phyloP scores from a whole-genome alignment of 352 stramenopile species.

The Globisporangium barbulae region DNA sequence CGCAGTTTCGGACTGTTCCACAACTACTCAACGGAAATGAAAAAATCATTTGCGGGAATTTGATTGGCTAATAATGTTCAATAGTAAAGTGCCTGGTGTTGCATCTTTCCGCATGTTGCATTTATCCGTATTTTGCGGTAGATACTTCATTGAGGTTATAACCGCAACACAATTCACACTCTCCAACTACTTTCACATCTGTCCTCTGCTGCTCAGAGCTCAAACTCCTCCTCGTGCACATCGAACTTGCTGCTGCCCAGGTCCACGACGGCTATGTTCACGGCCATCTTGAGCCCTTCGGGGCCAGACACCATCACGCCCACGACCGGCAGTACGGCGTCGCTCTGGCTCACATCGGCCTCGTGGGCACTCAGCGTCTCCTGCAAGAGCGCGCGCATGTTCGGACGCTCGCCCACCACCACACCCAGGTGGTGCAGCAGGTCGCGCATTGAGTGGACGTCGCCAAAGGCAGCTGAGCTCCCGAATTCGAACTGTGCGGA shows the following conservation, averaged over 20 bases:
- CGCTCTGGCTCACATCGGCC: slow-evolving; percentile 4
- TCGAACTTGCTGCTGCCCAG: slow-evolving; percentile 40
- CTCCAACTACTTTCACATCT: too few species aligned
- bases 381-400: slow-evolving; percentile 32
- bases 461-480: slow-evolving; percentile 22
- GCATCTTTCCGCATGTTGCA: too few species aligned
- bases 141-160: too few species aligned
- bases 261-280: slow-evolving; percentile 31
- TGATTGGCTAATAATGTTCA: too few species aligned
- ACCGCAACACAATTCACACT: too few species aligned
- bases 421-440: slow-evolving; percentile 32
- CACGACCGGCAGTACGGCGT: slow-evolving; percentile 21
- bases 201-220: slow-evolving; percentile 31
- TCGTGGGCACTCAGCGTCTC: slow-evolving; percentile 25
- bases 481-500: neutral
- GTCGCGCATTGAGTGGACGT: slow-evolving; percentile 43
- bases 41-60: too few species aligned
- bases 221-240: slow-evolving; percentile 53
- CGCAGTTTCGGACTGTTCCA: too few species aligned
- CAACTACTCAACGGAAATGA: too few species aligned
- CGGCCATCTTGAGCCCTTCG: slow-evolving; percentile 29
- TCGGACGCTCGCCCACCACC: slow-evolving; percentile 26
- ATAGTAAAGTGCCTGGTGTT: too few species aligned
- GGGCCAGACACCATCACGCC: slow-evolving; percentile 41
- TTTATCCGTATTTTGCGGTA: too few species aligned